These are phyloP conservation scores for Thelonectria discophora DNA, from an alignment of 2,329 filamentous ascomycete species.

Conservation along the genomic window DNA sequence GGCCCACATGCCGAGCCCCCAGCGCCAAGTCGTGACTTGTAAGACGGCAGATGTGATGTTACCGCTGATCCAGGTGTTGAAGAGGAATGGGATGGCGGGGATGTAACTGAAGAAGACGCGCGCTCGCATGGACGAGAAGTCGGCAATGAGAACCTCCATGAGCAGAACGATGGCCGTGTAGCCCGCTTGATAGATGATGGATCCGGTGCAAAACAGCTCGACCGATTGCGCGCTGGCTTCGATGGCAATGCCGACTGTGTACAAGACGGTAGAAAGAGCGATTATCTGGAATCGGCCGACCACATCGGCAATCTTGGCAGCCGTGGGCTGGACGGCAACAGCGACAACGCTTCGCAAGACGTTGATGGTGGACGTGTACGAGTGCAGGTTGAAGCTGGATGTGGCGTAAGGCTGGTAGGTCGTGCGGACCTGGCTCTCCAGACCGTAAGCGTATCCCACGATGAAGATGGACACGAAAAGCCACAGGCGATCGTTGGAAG, in stretches of 20 bases:
- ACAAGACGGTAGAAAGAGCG: slow-evolving; percentile 63
- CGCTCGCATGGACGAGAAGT: slow-evolving; percentile 66
- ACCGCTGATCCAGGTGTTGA: slow-evolving; percentile 72
- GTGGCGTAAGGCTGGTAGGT: slow-evolving; percentile 66
- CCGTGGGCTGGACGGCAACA: slow-evolving; percentile 65
- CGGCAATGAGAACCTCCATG: slow-evolving; percentile 68
- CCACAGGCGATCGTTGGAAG: slow-evolving; percentile 55
- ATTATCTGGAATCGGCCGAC: slow-evolving; percentile 70
- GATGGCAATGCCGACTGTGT: slow-evolving; percentile 62
- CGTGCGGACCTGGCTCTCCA: slow-evolving; percentile 62
- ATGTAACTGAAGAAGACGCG: slow-evolving; percentile 70
- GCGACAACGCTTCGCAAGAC: slow-evolving; percentile 67
- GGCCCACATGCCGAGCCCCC: slow-evolving; percentile 72
- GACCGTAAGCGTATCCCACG: slow-evolving; percentile 67
- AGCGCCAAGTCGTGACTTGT: slow-evolving; percentile 62
- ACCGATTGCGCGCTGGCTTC: slow-evolving; percentile 60
- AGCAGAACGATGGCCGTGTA: slow-evolving; percentile 66
- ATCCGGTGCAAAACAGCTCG: slow-evolving; percentile 61
- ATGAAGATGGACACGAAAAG: slow-evolving; percentile 67
- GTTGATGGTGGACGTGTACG: slow-evolving; percentile 66
- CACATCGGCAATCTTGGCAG: slow-evolving; percentile 69
- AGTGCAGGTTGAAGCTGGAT: slow-evolving; percentile 60
- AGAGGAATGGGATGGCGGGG: slow-evolving; percentile 65
- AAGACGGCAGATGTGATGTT: slow-evolving; percentile 63
- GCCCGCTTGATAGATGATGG: slow-evolving; percentile 66